phyloP scores from a whole-genome alignment of 176 grass and related monocot species.

The Carex pumila region DNA sequence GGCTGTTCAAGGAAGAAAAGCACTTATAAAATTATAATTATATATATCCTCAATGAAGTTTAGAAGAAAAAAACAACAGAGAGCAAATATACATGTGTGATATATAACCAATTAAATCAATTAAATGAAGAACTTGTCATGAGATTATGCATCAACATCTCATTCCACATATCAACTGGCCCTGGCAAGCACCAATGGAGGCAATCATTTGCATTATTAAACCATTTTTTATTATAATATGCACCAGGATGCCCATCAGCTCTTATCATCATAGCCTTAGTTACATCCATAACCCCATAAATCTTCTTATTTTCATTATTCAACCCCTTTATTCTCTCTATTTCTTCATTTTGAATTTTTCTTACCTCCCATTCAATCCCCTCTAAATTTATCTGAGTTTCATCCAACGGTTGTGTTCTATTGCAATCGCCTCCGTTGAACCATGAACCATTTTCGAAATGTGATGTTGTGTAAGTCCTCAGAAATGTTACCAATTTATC shows the following conservation, averaged over 20 bases:
- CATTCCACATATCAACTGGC: slow-evolving; percentile 78
- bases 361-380: slow-evolving; percentile 48
- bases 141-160: slow-evolving; percentile 31
- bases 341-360: slow-evolving; percentile 52
- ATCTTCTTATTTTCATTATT: not conserved
- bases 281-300: slow-evolving; percentile 67
- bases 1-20: not conserved
- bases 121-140: slow-evolving; percentile 8
- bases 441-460: slow-evolving; percentile 72
- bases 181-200: slow-evolving; percentile 76
- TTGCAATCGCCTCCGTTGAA: slow-evolving; percentile 62
- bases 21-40: not conserved
- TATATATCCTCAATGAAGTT: not conserved
- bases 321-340: slow-evolving; percentile 40
- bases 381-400: slow-evolving; percentile 17
- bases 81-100: not conserved
- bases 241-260: slow-evolving; percentile 67
- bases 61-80: not conserved
- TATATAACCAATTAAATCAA: slow-evolving; percentile 19
- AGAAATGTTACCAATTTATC: slow-evolving; percentile 38
- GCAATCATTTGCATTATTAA: slow-evolving; percentile 55
- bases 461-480: slow-evolving; percentile 54
- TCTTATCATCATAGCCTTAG: slow-evolving; percentile 84
- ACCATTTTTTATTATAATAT: slow-evolving; percentile 43
- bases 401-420: slow-evolving; percentile 39